A percentile compares a stretch with the other conserved stretches of the same genome.
These are phyloP conservation scores for Ganoderma lingzhi DNA, from an alignment of 1,284 basidiomycete genomes.

Conservation along the genomic window DNA sequence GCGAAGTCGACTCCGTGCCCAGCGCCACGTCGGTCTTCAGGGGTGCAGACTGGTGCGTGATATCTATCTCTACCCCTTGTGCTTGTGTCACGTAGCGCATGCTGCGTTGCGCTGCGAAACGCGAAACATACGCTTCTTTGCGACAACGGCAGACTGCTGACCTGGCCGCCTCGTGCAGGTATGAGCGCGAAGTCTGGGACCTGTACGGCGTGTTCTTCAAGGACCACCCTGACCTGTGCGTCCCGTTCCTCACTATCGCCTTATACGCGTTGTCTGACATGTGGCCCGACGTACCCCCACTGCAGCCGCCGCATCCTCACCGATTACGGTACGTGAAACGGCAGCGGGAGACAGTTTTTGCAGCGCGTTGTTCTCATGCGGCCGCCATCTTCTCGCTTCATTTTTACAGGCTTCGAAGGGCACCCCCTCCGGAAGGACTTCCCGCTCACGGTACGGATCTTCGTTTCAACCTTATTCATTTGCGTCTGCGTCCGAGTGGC, in stretches of 20 bases:
- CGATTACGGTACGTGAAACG: conserved; percentile 82
- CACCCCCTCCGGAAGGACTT: conserved; percentile 99
- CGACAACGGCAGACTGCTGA: conserved; percentile 17
- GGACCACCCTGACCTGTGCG: conserved; percentile 95
- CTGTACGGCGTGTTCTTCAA: conserved; percentile 98
- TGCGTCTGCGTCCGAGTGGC: not conserved
- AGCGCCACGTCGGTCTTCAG: conserved; percentile 84
- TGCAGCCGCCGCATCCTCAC: conserved; percentile 93
- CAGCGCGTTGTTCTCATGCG: conserved; percentile 6
- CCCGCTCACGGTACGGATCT: conserved; percentile 82
- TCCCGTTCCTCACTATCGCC: conserved; percentile 33
- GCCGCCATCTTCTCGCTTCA: not conserved
- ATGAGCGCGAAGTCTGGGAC: conserved; percentile 98
- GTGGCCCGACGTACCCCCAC: conserved; percentile 26
- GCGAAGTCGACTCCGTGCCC: conserved; percentile 95
- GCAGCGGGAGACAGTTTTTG: conserved; percentile 5
- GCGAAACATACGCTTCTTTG: conserved; percentile 21
- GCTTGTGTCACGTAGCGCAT: conserved; percentile 1
- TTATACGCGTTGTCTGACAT: conserved; percentile 9
- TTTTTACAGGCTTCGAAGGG: conserved; percentile 87
- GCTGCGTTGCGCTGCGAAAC: not conserved
- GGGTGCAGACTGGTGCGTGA: conserved; percentile 91
- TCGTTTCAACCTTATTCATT: not conserved
- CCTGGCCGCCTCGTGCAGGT: conserved; percentile 55
- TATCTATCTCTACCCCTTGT: not conserved